Conservation (phyloP, 495 filamentous ascomycete genomes). For the Talaromyces trachyspermus region DNA sequence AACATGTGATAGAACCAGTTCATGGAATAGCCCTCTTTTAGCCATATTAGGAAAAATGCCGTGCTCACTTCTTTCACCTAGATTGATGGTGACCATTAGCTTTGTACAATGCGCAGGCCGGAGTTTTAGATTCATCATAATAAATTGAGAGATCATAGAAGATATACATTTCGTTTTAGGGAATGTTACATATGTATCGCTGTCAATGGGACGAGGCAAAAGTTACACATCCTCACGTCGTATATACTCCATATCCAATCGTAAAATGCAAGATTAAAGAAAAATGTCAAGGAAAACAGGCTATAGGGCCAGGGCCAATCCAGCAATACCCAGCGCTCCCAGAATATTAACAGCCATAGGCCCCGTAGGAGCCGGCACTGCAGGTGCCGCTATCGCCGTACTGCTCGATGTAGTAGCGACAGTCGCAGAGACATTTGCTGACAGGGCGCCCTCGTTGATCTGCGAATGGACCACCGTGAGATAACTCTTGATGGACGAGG, state of each 20-base stretch:
- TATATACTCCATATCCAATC: slow-evolving; percentile 2
- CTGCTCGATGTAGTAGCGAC: slow-evolving; percentile 8
- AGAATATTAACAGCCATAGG: slow-evolving; percentile 15
- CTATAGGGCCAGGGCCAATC: slow-evolving; percentile 20
- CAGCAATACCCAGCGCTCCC: slow-evolving; percentile 20
- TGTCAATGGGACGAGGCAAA: no score
- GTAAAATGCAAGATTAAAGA: not conserved
- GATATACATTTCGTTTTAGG: no score
- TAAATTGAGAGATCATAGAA: no score
- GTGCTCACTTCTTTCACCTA: no score
- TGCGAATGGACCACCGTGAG: slow-evolving; percentile 24
- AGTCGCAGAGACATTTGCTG: slow-evolving; percentile 13
- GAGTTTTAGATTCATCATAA: no score
- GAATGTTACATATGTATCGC: no score
- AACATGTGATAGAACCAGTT: no score
- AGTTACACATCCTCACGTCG: no score
- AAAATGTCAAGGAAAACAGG: not conserved
- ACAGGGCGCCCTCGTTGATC: slow-evolving; percentile 22
- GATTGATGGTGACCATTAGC: no score
- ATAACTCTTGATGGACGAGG: slow-evolving; percentile 25
- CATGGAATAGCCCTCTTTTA: no score
- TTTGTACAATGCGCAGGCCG: no score
- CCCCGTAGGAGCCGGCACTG: slow-evolving; percentile 15
- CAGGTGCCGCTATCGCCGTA: slow-evolving; percentile 10
- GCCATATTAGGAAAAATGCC: no score